Evolutionary conservation across 2,329 filamentous ascomycete genomes (phyloP), one percentile per base, ranked within the genome.

Genomic region (Exophiala mesophila): DNA sequence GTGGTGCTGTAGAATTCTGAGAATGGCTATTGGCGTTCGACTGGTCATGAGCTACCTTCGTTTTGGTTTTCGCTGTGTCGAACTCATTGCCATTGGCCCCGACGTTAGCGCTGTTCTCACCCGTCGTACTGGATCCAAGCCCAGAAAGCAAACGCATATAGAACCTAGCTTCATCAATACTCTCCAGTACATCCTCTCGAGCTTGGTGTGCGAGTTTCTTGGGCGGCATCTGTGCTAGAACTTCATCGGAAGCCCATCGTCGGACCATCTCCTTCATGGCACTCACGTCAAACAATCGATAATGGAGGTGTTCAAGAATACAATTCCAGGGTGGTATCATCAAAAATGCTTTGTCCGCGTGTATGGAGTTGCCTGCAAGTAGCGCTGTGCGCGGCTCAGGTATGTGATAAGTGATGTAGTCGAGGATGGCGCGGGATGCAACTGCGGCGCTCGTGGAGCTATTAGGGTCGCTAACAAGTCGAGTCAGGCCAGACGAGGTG

Each of bases 211-310:
- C 69, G 26, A 77, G 79, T 60, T 76, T 77, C 71, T 97, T 97
- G 49, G 59, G 64, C 9, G 90, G 89, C 19, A 77, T 80, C 32
- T 71, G 69, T 41, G 70, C 68, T 48, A 85, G 59, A 6, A 85
- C 62, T 5, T 77, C 71, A n/a, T 70, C 62, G 1, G 74, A 72
- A 31, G 80, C 82, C 90, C 92, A 98, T 33, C 90, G 75, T 52
- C 80, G 77, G 13, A 82, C 85, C 16, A 87, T 89, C 69, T 98
- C 92, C 68, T 97, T 97, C 59, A 97, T 78, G 34, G 81, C 77
- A 64, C 88, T 96, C 41, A 97, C 88, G 62, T 98, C 92, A 35
- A 97, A 68, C 50, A 98, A 85, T 12, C 92, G 79, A 66, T 98
- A 88, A 65, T 94, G 85, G 53, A 98, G 70, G 64, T 92, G 79